These are phyloP conservation scores for Murraya paniculata DNA, from an alignment of 345 rosid genomes.

Conservation along the genomic window DNA sequence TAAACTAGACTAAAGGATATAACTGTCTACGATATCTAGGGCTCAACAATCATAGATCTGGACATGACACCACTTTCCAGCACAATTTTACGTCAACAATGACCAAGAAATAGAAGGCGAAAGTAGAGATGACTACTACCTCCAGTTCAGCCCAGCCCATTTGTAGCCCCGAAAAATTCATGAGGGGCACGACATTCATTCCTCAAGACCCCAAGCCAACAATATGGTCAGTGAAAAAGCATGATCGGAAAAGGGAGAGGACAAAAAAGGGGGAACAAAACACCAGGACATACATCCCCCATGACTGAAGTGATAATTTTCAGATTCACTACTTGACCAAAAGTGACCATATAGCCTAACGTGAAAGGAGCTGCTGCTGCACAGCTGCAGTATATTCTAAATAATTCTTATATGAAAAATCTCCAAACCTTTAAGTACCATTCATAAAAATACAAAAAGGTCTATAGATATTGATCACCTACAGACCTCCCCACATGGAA, in stretches of 20 bases:
- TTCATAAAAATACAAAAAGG: neutral
- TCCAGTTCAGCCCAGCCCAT: neutral
- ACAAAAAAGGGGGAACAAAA: neutral
- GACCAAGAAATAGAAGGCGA: neutral
- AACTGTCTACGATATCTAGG: neutral
- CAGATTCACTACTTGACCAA: neutral
- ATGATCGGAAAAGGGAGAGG: neutral
- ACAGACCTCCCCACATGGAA: conserved; percentile 83
- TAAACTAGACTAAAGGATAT: neutral
- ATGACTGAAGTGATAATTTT: neutral
- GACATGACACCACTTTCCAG: neutral
- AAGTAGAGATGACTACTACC: neutral
- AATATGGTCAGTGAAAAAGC: neutral
- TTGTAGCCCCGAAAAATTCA: neutral
- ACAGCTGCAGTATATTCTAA: neutral
- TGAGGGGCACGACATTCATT: neutral
- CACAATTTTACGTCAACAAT: neutral
- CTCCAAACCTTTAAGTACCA: neutral
- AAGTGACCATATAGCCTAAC: neutral
- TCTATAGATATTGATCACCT: neutral
- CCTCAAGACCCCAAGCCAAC: neutral
- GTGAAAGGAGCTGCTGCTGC: neutral
- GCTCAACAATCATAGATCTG: neutral
- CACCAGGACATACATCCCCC: neutral
- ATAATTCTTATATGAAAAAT: neutral